Evolutionary conservation across 2,329 filamentous ascomycete genomes (phyloP), one percentile per base, ranked within the genome.

Genomic region (Diplodia corticola): DNA sequence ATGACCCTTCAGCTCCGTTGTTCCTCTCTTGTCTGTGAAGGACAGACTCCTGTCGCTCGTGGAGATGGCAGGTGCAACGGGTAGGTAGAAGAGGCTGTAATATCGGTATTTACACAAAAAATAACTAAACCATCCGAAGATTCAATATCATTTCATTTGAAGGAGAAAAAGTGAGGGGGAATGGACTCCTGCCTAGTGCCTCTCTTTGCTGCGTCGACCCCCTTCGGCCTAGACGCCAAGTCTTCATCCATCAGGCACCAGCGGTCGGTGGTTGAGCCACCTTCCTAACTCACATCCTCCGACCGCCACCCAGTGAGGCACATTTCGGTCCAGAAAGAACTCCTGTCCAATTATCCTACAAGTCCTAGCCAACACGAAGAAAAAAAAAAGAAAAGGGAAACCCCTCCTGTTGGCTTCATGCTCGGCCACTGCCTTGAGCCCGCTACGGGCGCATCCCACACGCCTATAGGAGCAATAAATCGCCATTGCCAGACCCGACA

Each of bases 401-500:
- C 6, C 26, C 33, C 40, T n/a, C 7, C 4, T 4, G 35, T 37
- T 26, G n/a, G 26, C 26, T 51, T 10, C 15, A n/a, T n/a, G 10
- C 54, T n/a, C 40, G 4, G 10, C 15, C 12, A 12, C 17, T 61
- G 24, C n/a, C 26, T 46, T n/a, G 40, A 44, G 20, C n/a, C 40
- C 17, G 40, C n/a, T 44, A 20, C 40, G 20, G 15, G 40, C 40
- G 40, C 40, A 17, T n/a, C 24, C 46, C 48, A 24, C 13, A 20
- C 13, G 5, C 51, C 60, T 74, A 91, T 73, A 91, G 80, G 75
- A 89, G 81, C 73, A 93, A 80, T 77, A 93, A 80, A 80, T 93
- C 91, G 7, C 89, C 89, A 70, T 91, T 91, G 84, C 85, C 26
- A 83, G 83, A 54, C 86, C 88, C 70, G 86, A 85, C 26, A 26